Percentiles rank a stretch among this genome's conserved stretches.
Evolutionary conservation across 805 yeast species (phyloP).

Genomic region (Starmera caribaea): DNA sequence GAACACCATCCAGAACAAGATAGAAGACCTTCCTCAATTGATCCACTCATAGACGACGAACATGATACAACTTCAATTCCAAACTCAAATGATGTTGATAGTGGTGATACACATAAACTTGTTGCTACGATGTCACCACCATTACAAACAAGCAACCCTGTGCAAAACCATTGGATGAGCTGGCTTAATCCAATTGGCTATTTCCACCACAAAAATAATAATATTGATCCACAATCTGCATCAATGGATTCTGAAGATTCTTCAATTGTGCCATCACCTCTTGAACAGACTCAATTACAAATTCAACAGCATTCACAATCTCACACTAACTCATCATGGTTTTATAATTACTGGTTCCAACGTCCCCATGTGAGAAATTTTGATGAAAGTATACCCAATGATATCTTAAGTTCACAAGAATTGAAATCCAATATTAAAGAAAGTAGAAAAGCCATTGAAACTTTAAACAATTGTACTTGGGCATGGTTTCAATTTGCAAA

Average conservation of each 20-base stretch:
- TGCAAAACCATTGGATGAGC: background rate
- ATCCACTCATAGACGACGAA: slow-evolving; percentile 4
- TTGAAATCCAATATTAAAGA: slow-evolving; percentile 11
- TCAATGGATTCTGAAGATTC: background rate
- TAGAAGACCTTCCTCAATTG: slow-evolving; percentile 9
- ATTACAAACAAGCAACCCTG: background rate
- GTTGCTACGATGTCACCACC: background rate
- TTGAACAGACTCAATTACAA: slow-evolving; percentile 1
- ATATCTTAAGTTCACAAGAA: slow-evolving; percentile 8
- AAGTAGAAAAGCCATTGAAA: slow-evolving; percentile 9
- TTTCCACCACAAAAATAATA: background rate
- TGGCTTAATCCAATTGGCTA: slow-evolving; percentile 5
- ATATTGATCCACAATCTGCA: background rate
- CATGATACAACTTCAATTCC: background rate
- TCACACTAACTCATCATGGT: slow-evolving; percentile 2
- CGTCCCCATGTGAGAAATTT: slow-evolving; percentile 1
- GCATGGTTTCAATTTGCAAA: slow-evolving; percentile 13
- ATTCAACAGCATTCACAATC: slow-evolving; percentile 3
- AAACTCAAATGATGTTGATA: background rate
- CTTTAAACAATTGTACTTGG: slow-evolving; percentile 12
- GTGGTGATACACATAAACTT: background rate
- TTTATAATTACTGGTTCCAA: slow-evolving; percentile 12
- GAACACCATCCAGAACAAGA: background rate
- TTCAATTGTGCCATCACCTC: background rate
- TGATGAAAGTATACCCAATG: slow-evolving; percentile 6